Evolutionary conservation across 108 stramenopile genomes (phyloP).

Genomic region (Skeletonema grethae): DNA sequence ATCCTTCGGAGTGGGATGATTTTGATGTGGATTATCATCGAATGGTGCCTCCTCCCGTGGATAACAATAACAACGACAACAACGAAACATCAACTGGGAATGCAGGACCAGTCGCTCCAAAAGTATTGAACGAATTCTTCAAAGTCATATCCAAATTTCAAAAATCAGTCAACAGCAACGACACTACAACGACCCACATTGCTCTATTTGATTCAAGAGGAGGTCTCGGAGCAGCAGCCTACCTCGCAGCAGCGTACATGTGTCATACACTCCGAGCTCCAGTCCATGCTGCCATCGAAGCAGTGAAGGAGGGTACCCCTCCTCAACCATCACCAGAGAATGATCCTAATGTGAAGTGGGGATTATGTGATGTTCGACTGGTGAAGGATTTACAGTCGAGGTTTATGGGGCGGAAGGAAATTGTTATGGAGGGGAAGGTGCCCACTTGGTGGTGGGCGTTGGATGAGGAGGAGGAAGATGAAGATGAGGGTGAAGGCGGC

Average conservation of each 20-base stretch:
- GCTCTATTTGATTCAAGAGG: slow-evolving; percentile 54
- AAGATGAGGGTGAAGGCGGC: slow-evolving; percentile 9
- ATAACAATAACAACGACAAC: not conserved
- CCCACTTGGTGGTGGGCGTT: slow-evolving; percentile 45
- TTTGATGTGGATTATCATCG: slow-evolving; percentile 56
- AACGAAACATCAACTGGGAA: slow-evolving; percentile 12
- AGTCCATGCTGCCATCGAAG: slow-evolving; percentile 45
- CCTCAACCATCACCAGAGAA: slow-evolving; percentile 14
- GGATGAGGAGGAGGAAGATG: slow-evolving; percentile 38
- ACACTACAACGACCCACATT: slow-evolving; percentile 27
- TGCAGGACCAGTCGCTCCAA: slow-evolving; percentile 17
- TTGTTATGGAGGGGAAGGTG: slow-evolving; percentile 27
- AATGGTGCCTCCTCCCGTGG: slow-evolving; percentile 21
- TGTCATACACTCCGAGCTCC: slow-evolving; percentile 41
- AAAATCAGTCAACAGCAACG: slow-evolving; percentile 13
- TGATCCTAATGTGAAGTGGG: slow-evolving; percentile 28
- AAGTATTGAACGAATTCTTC: slow-evolving; percentile 32
- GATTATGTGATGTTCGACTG: slow-evolving; percentile 46
- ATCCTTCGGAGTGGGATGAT: slow-evolving; percentile 56
- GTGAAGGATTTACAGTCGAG: slow-evolving; percentile 47
- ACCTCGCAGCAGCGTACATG: slow-evolving; percentile 48
- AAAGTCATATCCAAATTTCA: slow-evolving; percentile 27
- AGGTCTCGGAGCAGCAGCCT: slow-evolving; percentile 50
- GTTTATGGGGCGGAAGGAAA: slow-evolving; percentile 44
- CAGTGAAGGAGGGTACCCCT: slow-evolving; percentile 43